A percentile compares a stretch with the other conserved stretches of the same genome.
Evolutionary conservation across 768 basidiomycete genomes (phyloP).

Genomic region (Suillus paluster): DNA sequence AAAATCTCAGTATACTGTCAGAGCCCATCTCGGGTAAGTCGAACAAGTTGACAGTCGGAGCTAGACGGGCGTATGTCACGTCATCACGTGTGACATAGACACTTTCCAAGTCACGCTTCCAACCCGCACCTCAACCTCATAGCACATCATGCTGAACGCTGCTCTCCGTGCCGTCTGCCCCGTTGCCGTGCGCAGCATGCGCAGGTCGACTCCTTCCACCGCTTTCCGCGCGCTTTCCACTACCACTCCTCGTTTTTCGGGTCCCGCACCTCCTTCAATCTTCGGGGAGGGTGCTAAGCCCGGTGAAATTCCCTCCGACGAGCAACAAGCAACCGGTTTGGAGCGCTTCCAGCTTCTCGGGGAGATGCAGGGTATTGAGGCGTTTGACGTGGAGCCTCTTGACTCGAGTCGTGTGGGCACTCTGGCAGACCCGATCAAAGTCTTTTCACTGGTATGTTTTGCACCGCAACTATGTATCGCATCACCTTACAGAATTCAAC

Average conservation of each 20-base stretch:
- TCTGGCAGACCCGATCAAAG: conserved; percentile 81
- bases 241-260: conserved; percentile 59
- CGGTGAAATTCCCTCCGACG: conserved; percentile 81
- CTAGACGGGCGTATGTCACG: conserved; percentile 19
- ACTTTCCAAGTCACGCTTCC: conserved; percentile 29
- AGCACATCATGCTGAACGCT: conserved; percentile 29
- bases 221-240: conserved; percentile 63
- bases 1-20: neutral
- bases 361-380: conserved; percentile 83
- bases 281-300: conserved; percentile 74
- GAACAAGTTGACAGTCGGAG: conserved; percentile 11
- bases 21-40: too few relatives aligned
- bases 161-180: conserved; percentile 33
- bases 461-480: neutral
- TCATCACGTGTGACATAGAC: conserved; percentile 28
- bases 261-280: conserved; percentile 63
- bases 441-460: conserved; percentile 80
- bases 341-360: conserved; percentile 94
- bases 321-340: conserved; percentile 93
- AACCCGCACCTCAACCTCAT: conserved; percentile 16
- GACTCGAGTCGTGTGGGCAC: conserved; percentile 89
- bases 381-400: conserved; percentile 88
- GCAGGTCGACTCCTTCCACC: conserved; percentile 23
- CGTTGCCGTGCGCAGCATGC: conserved; percentile 24
- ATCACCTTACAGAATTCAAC: conserved; percentile 5